These are phyloP conservation scores for Ziziphus jujuba DNA, from an alignment of 306 rosid species.

Conservation along the genomic window DNA sequence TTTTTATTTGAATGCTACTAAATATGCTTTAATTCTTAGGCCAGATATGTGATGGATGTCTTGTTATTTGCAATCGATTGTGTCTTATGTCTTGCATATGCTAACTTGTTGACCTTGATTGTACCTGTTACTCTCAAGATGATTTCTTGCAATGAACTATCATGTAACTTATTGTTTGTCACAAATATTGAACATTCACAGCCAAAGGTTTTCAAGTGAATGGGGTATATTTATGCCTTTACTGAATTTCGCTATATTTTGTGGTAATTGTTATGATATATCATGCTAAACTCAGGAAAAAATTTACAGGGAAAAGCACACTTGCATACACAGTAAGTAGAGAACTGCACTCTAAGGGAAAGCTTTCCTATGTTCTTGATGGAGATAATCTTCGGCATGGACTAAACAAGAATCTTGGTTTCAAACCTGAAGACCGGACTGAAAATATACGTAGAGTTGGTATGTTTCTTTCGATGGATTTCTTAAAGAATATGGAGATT, in stretches of 20 bases:
- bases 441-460: constrained; percentile 91
- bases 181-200: too few relatives aligned
- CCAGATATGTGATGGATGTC: too few relatives aligned
- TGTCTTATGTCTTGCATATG: too few relatives aligned
- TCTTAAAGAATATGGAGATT: not conserved
- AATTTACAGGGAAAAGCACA: constrained; percentile 72
- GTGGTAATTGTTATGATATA: too few relatives aligned
- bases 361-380: constrained; percentile 76
- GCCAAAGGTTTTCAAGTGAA: too few relatives aligned
- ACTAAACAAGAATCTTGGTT: constrained; percentile 72
- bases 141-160: too few relatives aligned
- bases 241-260: not conserved
- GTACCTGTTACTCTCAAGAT: too few relatives aligned
- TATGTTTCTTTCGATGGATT: constrained; percentile 24
- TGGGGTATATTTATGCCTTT: not conserved
- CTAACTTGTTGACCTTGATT: too few relatives aligned
- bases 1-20: too few relatives aligned
- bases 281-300: not conserved
- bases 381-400: constrained; percentile 94
- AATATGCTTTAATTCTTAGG: too few relatives aligned
- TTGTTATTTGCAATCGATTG: too few relatives aligned
- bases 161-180: too few relatives aligned
- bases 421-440: constrained; percentile 70
- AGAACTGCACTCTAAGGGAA: constrained; percentile 61
- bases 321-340: constrained; percentile 70